Evolutionary conservation across 225 moss, liverwort and hornwort genomes (phyloP).

Genomic region (Marchantia paleacea): DNA sequence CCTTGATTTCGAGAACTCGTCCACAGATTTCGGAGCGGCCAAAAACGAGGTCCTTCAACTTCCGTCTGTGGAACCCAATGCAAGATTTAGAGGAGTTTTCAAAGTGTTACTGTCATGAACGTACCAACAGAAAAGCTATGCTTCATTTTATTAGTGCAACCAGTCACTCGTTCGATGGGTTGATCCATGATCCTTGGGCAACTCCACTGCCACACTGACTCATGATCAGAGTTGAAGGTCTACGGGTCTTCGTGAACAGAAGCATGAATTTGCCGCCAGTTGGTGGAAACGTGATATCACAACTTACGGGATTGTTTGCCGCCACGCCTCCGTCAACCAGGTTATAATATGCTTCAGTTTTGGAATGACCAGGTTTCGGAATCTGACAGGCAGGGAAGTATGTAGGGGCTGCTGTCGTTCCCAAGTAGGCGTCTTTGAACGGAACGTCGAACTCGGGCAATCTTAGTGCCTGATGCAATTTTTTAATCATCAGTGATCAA

Average conservation of each 20-base stretch:
- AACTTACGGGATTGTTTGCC: constrained; percentile 61
- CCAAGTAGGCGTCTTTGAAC: constrained; percentile 48
- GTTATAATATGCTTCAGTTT: constrained; percentile 35
- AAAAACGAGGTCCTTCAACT: constrained; percentile 6
- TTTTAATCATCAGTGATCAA: background rate
- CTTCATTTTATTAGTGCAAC: no score
- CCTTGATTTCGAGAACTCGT: background rate
- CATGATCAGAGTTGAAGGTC: no score
- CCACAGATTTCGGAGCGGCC: background rate
- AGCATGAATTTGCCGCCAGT: no score
- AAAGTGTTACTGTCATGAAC: no score
- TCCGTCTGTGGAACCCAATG: constrained; percentile 1
- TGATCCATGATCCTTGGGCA: no score
- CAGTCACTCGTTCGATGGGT: no score
- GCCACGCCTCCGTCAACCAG: constrained; percentile 62
- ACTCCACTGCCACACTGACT: no score
- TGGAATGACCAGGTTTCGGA: constrained; percentile 34
- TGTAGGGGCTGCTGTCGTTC: constrained; percentile 68
- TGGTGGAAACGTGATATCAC: background rate
- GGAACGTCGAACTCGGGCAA: constrained; percentile 43
- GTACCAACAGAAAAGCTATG: no score
- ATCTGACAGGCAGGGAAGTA: constrained; percentile 58
- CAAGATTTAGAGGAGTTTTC: no score
- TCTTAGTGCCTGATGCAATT: background rate
- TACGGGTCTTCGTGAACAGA: background rate